These are phyloP conservation scores for Penicillium pancosmium DNA, from an alignment of 495 filamentous ascomycete species.

Conservation along the genomic window DNA sequence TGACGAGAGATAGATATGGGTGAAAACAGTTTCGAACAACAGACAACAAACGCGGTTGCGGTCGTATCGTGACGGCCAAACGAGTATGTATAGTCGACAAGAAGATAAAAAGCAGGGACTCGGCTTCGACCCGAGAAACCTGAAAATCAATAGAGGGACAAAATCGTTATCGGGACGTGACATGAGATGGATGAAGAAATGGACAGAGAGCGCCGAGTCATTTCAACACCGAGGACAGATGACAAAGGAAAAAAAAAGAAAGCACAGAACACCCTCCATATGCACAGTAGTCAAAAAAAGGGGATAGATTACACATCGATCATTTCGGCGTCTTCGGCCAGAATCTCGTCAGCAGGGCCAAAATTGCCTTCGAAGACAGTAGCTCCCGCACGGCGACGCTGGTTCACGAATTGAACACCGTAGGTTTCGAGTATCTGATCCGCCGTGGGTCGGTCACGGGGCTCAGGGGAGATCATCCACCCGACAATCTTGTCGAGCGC, in stretches of 20 bases:
- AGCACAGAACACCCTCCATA: conserved; percentile 44
- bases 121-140: conserved; percentile 28
- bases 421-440: conserved; percentile 68
- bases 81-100: conserved; percentile 6
- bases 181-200: conserved; percentile 24
- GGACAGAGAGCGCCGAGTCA: conserved; percentile 22
- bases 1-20: conserved; percentile 14
- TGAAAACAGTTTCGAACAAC: conserved; percentile 11
- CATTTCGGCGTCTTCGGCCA: conserved; percentile 73
- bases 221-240: conserved; percentile 35
- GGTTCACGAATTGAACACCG: conserved; percentile 74
- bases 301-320: conserved; percentile 62
- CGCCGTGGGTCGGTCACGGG: conserved; percentile 71
- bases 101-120: conserved; percentile 25
- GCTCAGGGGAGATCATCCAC: conserved; percentile 83
- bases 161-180: conserved; percentile 28
- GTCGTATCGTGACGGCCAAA: background rate
- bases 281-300: conserved; percentile 39
- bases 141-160: conserved; percentile 27
- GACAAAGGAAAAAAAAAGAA: conserved; percentile 39
- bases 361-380: conserved; percentile 95
- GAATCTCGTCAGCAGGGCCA: conserved; percentile 78
- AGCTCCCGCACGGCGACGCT: conserved; percentile 76
- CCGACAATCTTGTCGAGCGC: conserved; percentile 83
- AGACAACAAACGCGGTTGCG: background rate